These are phyloP conservation scores for Chytriomyces hyalinus DNA, from an alignment of 192 early-diverging fungal genomes.

Conservation along the genomic window DNA sequence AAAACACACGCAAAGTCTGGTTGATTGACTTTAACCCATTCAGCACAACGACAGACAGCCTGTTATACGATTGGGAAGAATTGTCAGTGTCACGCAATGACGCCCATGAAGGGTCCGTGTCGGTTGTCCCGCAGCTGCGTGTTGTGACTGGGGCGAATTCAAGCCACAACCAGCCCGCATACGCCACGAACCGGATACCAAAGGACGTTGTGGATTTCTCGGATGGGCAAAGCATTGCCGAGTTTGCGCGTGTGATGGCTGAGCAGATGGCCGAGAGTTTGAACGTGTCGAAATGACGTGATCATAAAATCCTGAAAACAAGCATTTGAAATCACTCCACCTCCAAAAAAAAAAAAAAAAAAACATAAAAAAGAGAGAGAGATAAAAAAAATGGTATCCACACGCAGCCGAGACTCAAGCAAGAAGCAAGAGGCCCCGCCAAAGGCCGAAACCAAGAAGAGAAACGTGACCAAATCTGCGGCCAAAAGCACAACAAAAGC, in stretches of 20 bases:
- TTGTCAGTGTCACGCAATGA: slow-evolving; percentile 39
- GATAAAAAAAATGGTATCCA: too few relatives aligned
- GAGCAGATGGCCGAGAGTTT: slow-evolving; percentile 52
- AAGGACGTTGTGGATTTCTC: slow-evolving; percentile 77
- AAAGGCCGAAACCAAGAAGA: too few relatives aligned
- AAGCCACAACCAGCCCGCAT: slow-evolving; percentile 52
- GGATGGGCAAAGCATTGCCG: slow-evolving; percentile 67
- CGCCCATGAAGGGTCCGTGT: not conserved
- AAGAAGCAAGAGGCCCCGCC: too few relatives aligned
- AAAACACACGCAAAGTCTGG: slow-evolving; percentile 64
- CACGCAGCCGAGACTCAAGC: too few relatives aligned
- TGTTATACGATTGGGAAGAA: slow-evolving; percentile 86
- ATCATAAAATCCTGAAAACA: too few relatives aligned
- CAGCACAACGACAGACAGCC: slow-evolving; percentile 74
- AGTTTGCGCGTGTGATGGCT: slow-evolving; percentile 63
- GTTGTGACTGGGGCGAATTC: not conserved
- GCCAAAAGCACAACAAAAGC: too few relatives aligned
- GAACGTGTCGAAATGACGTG: too few relatives aligned
- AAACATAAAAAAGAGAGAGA: too few relatives aligned
- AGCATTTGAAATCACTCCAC: too few relatives aligned
- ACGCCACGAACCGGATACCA: slow-evolving; percentile 71
- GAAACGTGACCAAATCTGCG: too few relatives aligned
- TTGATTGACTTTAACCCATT: slow-evolving; percentile 95
- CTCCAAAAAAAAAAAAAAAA: too few relatives aligned
- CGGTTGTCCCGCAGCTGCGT: slow-evolving; percentile 17